Percentiles rank a stretch among this genome's conserved stretches.
Evolutionary conservation across 148 eudicot genomes (phyloP).

Genomic region (Hydrangea macrophylla): DNA sequence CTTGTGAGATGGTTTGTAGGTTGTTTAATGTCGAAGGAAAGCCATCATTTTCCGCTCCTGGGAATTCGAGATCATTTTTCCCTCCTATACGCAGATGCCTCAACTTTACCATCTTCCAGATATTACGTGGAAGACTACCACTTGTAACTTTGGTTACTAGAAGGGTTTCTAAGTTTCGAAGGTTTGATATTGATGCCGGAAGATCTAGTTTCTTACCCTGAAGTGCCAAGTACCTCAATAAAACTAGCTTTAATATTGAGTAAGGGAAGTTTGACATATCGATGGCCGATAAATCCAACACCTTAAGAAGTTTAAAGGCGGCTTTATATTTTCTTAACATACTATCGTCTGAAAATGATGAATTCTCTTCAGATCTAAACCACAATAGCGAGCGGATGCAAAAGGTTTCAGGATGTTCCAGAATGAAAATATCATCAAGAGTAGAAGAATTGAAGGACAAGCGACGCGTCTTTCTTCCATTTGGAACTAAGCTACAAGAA

Average conservation of each 20-base stretch:
- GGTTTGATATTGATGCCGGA: neutral
- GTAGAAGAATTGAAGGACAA: too few relatives aligned
- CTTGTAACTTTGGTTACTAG: neutral
- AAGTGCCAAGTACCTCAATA: conserved; percentile 16
- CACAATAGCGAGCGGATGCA: conserved; percentile 6
- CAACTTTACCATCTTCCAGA: neutral
- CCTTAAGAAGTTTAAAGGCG: too few relatives aligned
- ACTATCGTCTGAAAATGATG: too few relatives aligned
- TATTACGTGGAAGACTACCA: neutral
- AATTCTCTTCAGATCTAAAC: neutral
- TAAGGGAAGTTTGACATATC: neutral
- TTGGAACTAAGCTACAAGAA: neutral
- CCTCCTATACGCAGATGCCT: conserved; percentile 1
- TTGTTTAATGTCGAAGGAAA: neutral
- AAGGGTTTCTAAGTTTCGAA: conserved; percentile 15
- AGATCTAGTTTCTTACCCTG: neutral
- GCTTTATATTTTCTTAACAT: neutral
- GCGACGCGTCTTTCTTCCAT: too few relatives aligned
- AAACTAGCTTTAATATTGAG: neutral
- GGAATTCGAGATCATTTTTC: neutral
- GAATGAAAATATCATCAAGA: too few relatives aligned
- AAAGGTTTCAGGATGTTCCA: neutral
- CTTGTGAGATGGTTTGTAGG: neutral
- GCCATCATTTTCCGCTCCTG: neutral
- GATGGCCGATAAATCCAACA: neutral